Percentiles rank a stretch among this genome's conserved stretches.
Evolutionary conservation across 106 monocot genomes (phyloP).

Genomic region (Amphibolis antarctica): DNA sequence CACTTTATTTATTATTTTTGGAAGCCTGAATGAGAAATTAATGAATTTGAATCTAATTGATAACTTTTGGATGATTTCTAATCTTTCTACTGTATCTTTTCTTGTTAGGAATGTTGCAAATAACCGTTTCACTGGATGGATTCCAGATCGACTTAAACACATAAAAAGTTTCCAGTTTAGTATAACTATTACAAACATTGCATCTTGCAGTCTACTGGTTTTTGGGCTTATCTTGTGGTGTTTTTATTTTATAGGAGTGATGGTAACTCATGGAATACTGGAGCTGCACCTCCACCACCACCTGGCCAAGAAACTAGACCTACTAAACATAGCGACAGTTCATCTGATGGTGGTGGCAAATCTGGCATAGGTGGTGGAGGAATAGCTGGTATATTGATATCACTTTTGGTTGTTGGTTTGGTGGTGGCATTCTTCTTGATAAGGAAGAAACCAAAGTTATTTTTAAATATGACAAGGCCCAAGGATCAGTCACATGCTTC

Average conservation of each 20-base stretch:
- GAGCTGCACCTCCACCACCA: slow-evolving; percentile 50
- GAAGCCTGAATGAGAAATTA: no score
- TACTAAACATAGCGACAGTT: not conserved
- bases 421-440: slow-evolving; percentile 60
- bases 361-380: slow-evolving; percentile 46
- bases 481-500: slow-evolving; percentile 27
- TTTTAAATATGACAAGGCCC: slow-evolving; percentile 20
- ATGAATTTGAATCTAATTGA: not conserved
- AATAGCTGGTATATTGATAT: slow-evolving; percentile 58
- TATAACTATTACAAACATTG: not conserved
- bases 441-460: slow-evolving; percentile 20
- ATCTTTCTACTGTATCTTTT: not conserved
- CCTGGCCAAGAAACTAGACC: slow-evolving; percentile 31
- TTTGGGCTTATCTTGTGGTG: not conserved
- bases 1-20: no score
- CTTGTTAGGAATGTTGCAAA: slow-evolving; percentile 65
- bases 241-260: slow-evolving; percentile 33
- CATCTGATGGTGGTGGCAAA: slow-evolving; percentile 21
- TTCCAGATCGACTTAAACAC: slow-evolving; percentile 49
- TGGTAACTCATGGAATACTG: slow-evolving; percentile 67
- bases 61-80: not conserved
- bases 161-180: slow-evolving; percentile 71
- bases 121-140: slow-evolving; percentile 71
- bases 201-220: not conserved
- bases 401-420: slow-evolving; percentile 43